Evolutionary conservation across 139 green algal species (phyloP).

Genomic region (Raphidocelis subcapitata): DNA sequence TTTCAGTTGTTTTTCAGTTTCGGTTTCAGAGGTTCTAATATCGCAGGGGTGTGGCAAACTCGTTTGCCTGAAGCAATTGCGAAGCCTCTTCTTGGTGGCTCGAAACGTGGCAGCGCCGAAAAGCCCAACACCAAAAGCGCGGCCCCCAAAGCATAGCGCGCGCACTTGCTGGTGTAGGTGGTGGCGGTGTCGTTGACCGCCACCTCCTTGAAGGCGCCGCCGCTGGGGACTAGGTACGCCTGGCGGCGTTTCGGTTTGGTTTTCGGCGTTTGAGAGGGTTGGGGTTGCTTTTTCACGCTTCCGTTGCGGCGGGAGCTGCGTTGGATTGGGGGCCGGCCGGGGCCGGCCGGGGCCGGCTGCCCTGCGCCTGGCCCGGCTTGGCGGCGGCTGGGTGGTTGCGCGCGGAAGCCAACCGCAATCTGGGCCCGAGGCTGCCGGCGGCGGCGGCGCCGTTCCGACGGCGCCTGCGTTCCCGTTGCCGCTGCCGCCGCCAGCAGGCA

Average conservation of each 20-base stretch:
- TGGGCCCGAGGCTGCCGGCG: too few relatives aligned
- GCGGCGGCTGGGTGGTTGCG: neutral
- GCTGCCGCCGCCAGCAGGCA: too few relatives aligned
- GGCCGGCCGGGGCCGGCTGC: too few relatives aligned
- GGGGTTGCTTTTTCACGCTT: too few relatives aligned
- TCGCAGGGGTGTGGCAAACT: neutral
- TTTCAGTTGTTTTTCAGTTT: neutral
- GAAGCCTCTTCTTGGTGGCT: neutral
- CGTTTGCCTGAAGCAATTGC: neutral
- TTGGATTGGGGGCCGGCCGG: too few relatives aligned
- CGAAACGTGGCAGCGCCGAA: too few relatives aligned
- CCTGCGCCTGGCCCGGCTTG: too few relatives aligned
- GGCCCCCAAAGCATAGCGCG: neutral
- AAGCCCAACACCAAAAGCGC: neutral
- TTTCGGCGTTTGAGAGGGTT: too few relatives aligned
- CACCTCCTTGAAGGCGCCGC: constrained; percentile 19
- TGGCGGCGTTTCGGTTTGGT: too few relatives aligned
- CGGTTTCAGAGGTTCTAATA: neutral
- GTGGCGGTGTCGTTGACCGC: constrained; percentile 32
- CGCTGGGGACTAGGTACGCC: constrained; percentile 50
- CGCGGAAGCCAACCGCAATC: neutral
- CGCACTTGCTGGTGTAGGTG: constrained; percentile 39
- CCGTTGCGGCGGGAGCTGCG: too few relatives aligned
- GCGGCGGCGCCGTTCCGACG: too few relatives aligned
- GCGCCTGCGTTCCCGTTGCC: too few relatives aligned